Conservation (phyloP, 495 filamentous ascomycete species). For the Daldinia childiae region DNA sequence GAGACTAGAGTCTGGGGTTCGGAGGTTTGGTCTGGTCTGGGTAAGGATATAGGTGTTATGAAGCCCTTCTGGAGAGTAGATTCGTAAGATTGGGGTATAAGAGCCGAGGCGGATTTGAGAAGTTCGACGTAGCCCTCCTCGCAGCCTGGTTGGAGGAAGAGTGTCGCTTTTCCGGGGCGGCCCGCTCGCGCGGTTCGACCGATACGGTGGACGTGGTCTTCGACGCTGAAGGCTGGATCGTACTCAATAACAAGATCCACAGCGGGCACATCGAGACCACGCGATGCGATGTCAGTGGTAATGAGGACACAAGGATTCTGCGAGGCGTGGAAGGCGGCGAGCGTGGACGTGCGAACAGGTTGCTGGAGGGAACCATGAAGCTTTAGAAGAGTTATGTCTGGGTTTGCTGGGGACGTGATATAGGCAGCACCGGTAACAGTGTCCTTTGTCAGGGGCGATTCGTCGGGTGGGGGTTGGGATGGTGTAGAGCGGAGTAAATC, state of each 20-base stretch:
- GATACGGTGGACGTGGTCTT: conserved; percentile 93
- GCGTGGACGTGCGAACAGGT: conserved; percentile 82
- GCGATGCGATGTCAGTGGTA: conserved; percentile 93
- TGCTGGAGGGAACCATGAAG: conserved; percentile 96
- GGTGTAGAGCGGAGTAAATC: conserved; percentile 75
- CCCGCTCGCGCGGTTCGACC: conserved; percentile 95
- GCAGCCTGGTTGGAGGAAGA: conserved; percentile 88
- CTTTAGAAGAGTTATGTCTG: conserved; percentile 74
- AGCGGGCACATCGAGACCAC: conserved; percentile 92
- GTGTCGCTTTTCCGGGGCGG: conserved; percentile 81
- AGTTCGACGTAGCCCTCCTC: conserved; percentile 90
- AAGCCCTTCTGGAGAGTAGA: conserved; percentile 66
- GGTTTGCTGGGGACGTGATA: conserved; percentile 60
- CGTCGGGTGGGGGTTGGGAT: conserved; percentile 37
- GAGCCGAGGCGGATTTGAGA: conserved; percentile 59
- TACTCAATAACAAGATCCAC: conserved; percentile 95
- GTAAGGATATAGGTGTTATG: conserved; percentile 52
- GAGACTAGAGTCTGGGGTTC: conserved; percentile 35
- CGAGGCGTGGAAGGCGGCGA: conserved; percentile 75
- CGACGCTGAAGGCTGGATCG: conserved; percentile 88
- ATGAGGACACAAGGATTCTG: conserved; percentile 79
- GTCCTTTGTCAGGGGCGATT: conserved; percentile 48
- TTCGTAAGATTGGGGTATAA: conserved; percentile 54
- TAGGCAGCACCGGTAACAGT: conserved; percentile 58
- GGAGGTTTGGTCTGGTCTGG: conserved; percentile 39